Evolutionary conservation across 768 basidiomycete species (phyloP), one percentile per base, ranked within the genome.

Genomic region (Tubosaeta sp.): DNA sequence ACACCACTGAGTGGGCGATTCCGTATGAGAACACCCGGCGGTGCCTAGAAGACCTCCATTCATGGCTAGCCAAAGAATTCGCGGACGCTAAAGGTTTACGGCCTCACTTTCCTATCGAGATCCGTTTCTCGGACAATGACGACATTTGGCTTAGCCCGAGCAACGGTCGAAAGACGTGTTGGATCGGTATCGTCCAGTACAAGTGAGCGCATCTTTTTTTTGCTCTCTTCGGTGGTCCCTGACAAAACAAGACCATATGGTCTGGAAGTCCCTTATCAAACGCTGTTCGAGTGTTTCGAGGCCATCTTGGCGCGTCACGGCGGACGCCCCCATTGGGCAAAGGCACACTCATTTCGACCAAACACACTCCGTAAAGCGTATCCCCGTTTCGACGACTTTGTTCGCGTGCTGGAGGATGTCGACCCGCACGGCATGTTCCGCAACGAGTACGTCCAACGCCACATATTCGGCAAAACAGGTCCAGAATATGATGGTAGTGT

Each of bases 131-230:
- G 41, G 83, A 84, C 13, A 75, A 77, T 22, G 97, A 98, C 69
- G 91, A 97, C 63, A 89, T 97, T 48, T 97, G 91, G 91, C 76
- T 99, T 31, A 92, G 89, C 66, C 97, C 97, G 2, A 86, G 87
- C 63, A 83, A 82, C 64, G 86, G 85, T 48, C 78, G 83, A 51
- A 74, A 72, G 65, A 94, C 88, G 8, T 88, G 86, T 59, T 99
- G 94, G 89, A 91, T 99, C 54, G 97, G 97, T n/a, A 83, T 98
- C 48, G 82, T 97, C n/a, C 91, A 95, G 64, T 99, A 85, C 75
- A 92, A 91, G 95, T 97, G 52, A 63, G 89, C 13, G 71, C 42
- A 43, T 42, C 41, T 37, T 38, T 48, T 38, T 41, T 48, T 38
- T 41, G 5, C 25, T 7, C 13, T 48, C 39, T 22, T 22, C 22